Percentiles rank a stretch among this genome's conserved stretches.
Conservation (phyloP, 1,284 basidiomycete genomes). For the Spongiforma sp. region DNA sequence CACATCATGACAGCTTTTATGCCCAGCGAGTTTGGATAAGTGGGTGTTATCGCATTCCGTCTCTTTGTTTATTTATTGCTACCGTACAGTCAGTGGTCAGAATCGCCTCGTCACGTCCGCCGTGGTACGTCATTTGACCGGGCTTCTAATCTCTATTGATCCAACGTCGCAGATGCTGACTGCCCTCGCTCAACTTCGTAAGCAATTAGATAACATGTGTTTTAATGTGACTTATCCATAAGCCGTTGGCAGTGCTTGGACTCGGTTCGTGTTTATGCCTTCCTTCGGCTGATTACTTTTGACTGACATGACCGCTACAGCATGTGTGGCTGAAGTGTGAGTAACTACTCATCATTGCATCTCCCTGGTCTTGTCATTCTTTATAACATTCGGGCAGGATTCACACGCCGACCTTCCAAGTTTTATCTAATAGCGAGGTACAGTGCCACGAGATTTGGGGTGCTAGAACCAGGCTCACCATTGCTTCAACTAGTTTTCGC, state of each 20-base stretch:
- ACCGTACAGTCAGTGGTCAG: slow-evolving; percentile 23
- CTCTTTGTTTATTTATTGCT: background rate
- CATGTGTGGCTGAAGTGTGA: slow-evolving; percentile 4
- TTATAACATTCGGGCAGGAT: slow-evolving; percentile 9
- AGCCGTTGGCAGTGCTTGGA: slow-evolving; percentile 19
- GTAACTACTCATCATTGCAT: background rate
- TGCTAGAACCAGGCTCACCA: background rate
- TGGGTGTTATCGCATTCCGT: slow-evolving; percentile 6
- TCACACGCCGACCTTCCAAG: slow-evolving; percentile 12
- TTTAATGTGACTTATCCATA: background rate
- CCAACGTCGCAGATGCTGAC: slow-evolving; percentile 8
- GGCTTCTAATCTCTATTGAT: background rate
- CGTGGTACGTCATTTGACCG: slow-evolving; percentile 17
- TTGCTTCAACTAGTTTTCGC: slow-evolving; percentile 1
- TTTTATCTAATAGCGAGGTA: slow-evolving; percentile 10
- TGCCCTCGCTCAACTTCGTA: slow-evolving; percentile 20
- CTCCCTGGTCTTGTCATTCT: background rate
- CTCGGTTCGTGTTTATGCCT: slow-evolving; percentile 14
- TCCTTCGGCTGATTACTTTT: background rate
- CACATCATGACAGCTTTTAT: slow-evolving; percentile 25
- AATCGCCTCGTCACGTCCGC: slow-evolving; percentile 21
- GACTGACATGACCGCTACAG: slow-evolving; percentile 6
- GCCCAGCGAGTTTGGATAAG: slow-evolving; percentile 36
- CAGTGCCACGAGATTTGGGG: background rate
- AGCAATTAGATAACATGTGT: background rate